Conservation (phyloP, 805 yeast species). For the Candida cerambycidarum region DNA sequence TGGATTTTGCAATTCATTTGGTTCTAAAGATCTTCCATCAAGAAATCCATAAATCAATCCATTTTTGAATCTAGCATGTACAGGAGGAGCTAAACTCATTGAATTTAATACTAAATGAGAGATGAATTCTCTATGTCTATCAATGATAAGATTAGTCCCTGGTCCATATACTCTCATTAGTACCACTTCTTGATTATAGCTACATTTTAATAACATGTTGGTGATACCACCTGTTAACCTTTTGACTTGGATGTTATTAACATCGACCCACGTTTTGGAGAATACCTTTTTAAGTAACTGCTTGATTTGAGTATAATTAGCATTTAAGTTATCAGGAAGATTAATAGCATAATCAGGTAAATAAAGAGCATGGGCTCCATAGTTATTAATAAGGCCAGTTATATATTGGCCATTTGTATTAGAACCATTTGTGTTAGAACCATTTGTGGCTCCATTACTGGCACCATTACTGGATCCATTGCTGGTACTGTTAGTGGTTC, state of each 20-base stretch:
- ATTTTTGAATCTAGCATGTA: conserved; percentile 66
- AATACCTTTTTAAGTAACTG: conserved; percentile 43
- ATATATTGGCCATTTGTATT: conserved; percentile 8
- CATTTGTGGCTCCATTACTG: too few relatives aligned
- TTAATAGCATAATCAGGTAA: conserved; percentile 45
- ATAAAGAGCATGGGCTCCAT: conserved; percentile 50
- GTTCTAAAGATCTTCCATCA: conserved; percentile 60
- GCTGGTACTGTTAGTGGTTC: too few relatives aligned
- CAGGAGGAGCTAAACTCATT: conserved; percentile 63
- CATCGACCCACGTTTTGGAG: conserved; percentile 39
- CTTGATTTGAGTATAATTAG: conserved; percentile 37
- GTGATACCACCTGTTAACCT: conserved; percentile 65
- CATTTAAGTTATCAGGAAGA: conserved; percentile 34
- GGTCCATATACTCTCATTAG: conserved; percentile 72
- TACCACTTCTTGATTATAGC: conserved; percentile 38
- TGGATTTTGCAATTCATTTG: conserved; percentile 51
- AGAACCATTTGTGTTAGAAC: background rate
- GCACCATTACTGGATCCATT: too few relatives aligned
- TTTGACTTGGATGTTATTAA: conserved; percentile 32
- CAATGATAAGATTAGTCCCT: conserved; percentile 70
- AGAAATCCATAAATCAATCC: conserved; percentile 72
- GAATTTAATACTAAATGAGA: conserved; percentile 64
- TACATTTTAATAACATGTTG: conserved; percentile 55
- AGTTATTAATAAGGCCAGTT: conserved; percentile 18
- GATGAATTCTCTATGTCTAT: conserved; percentile 70